A percentile compares a stretch with the other conserved stretches of the same genome.
Evolutionary conservation across 2,329 filamentous ascomycete genomes (phyloP).

Genomic region (Sclerotinia minor): DNA sequence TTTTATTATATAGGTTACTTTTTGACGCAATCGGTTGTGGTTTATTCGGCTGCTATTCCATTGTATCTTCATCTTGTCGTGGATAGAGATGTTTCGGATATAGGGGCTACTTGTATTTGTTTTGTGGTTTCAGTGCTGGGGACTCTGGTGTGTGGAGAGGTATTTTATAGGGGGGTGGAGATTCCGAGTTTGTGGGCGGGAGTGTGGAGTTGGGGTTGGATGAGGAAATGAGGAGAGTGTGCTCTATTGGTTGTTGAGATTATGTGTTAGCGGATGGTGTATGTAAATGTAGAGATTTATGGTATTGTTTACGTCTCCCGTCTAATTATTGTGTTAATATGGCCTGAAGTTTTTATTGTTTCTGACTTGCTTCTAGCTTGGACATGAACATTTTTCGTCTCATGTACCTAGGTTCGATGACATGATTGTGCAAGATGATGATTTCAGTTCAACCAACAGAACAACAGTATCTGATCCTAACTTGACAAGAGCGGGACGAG

Average conservation of each 20-base stretch:
- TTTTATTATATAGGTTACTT: slow-evolving; percentile 43
- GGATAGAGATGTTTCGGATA: not conserved
- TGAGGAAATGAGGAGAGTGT: not conserved
- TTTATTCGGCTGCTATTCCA: slow-evolving; percentile 47
- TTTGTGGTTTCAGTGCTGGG: slow-evolving; percentile 1
- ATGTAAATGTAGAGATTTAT: not conserved
- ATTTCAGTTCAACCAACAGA: not conserved
- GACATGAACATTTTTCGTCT: too few species aligned
- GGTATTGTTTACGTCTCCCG: not conserved
- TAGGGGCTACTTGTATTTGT: slow-evolving; percentile 8
- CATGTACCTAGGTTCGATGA: not conserved
- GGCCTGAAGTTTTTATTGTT: not conserved
- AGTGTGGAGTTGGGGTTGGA: slow-evolving; percentile 25
- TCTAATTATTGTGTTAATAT: not conserved
- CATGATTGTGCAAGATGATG: too few species aligned
- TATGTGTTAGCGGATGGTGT: not conserved
- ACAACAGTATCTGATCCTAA: not conserved
- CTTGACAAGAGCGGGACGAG: not conserved
- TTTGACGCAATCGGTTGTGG: slow-evolving; percentile 45
- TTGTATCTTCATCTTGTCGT: slow-evolving; percentile 33
- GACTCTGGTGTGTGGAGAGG: slow-evolving; percentile 13
- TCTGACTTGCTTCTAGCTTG: too few species aligned
- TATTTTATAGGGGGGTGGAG: slow-evolving; percentile 29
- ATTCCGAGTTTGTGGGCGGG: slow-evolving; percentile 26
- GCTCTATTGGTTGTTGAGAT: too few species aligned